A percentile compares a stretch with the other conserved stretches of the same genome.
Conservation (phyloP, 2,329 filamentous ascomycete genomes). For the Thermoascus crustaceus region DNA sequence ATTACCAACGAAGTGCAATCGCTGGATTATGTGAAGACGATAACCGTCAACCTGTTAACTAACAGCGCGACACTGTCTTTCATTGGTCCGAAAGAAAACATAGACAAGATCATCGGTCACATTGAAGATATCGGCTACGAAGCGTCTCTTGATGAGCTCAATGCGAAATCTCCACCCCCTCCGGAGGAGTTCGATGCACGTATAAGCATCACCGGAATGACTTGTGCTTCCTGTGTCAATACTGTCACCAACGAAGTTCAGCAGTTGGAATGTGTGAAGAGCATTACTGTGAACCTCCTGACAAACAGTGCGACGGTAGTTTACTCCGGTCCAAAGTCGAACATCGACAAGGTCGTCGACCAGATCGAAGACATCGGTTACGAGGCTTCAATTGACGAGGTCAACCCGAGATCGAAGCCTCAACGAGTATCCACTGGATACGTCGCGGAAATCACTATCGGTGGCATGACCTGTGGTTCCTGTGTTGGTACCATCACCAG, state of each 20-base stretch:
- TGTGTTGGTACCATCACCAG: constrained; percentile 44
- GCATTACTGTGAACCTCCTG: constrained; percentile 56
- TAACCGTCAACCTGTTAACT: constrained; percentile 53
- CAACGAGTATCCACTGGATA: constrained; percentile 12
- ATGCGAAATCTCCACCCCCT: background rate
- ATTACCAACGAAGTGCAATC: constrained; percentile 51
- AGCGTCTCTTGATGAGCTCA: constrained; percentile 8
- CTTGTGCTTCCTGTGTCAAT: constrained; percentile 61
- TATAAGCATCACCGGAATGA: constrained; percentile 61
- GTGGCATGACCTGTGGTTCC: constrained; percentile 52
- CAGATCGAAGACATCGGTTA: constrained; percentile 44
- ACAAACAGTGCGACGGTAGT: constrained; percentile 58
- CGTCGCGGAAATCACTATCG: constrained; percentile 42
- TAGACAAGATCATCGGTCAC: constrained; percentile 35
- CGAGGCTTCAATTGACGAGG: constrained; percentile 36
- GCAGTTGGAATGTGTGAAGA: constrained; percentile 50
- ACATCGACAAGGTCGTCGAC: constrained; percentile 40
- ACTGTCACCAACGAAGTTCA: constrained; percentile 53
- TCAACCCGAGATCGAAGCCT: constrained; percentile 12
- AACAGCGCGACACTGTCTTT: constrained; percentile 56
- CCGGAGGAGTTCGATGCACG: constrained; percentile 16
- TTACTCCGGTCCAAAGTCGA: constrained; percentile 42
- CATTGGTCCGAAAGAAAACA: constrained; percentile 33
- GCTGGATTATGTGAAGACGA: constrained; percentile 47
- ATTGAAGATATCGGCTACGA: constrained; percentile 15